These are phyloP conservation scores for Flaveria ramosissima DNA, from an alignment of 129 eudicot species.

Conservation along the genomic window DNA sequence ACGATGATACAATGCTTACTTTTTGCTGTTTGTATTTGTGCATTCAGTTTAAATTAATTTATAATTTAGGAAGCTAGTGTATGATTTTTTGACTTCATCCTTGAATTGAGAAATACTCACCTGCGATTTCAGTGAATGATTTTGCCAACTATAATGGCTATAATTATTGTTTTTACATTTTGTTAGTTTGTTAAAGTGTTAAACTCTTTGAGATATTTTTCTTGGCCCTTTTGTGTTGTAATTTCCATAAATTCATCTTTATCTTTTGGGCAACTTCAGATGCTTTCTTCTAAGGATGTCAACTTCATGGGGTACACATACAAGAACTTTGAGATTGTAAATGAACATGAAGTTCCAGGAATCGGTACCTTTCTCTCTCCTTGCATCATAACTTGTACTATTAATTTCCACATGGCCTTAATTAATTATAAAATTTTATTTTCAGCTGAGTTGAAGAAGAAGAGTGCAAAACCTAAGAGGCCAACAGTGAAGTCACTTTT, in stretches of 20 bases:
- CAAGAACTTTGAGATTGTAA: conserved; percentile 88
- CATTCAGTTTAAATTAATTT: neutral
- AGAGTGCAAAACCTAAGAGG: conserved; percentile 82
- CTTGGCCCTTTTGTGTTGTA: neutral
- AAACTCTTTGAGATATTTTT: conserved; percentile 1
- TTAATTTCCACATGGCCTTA: neutral
- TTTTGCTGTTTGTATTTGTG: conserved; percentile 4
- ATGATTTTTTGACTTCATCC: neutral
- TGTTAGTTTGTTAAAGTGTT: neutral
- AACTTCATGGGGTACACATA: conserved; percentile 95
- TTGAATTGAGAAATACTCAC: neutral
- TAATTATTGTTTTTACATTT: conserved; percentile 1
- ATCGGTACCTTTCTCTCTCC: conserved; percentile 50
- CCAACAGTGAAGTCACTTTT: conserved; percentile 97
- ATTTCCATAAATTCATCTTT: neutral
- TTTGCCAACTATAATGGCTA: neutral
- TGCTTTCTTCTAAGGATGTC: conserved; percentile 94
- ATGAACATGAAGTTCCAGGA: conserved; percentile 88
- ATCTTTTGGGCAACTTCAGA: conserved; percentile 45
- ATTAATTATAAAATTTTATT: conserved; percentile 4
- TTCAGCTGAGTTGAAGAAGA: conserved; percentile 95
- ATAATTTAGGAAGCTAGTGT: neutral
- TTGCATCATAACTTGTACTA: neutral
- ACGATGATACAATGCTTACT: neutral
- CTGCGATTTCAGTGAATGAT: neutral